Evolutionary conservation across 2,329 filamentous ascomycete genomes (phyloP).

Genomic region (Calycina marina): DNA sequence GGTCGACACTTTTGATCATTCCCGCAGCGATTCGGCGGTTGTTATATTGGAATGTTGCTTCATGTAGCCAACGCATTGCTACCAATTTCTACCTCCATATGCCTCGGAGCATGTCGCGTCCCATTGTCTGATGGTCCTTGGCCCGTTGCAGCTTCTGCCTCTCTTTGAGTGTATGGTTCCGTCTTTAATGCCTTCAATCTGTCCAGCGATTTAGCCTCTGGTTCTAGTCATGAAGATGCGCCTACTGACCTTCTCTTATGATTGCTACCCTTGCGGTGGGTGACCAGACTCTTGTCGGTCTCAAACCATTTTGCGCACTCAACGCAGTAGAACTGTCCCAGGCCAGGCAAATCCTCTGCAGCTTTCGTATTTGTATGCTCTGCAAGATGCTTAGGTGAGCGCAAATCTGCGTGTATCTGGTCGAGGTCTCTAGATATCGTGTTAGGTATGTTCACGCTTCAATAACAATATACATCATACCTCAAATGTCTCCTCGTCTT

Average conservation of each 20-base stretch:
- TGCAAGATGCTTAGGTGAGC: constrained; percentile 63
- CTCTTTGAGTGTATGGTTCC: constrained; percentile 73
- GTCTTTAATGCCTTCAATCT: constrained; percentile 74
- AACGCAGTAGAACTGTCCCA: constrained; percentile 76
- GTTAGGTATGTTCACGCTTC: no score
- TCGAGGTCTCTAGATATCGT: constrained; percentile 71
- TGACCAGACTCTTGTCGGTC: constrained; percentile 57
- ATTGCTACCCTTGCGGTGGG: constrained; percentile 75
- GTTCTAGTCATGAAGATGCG: not conserved
- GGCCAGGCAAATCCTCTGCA: constrained; percentile 71
- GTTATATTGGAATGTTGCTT: not conserved
- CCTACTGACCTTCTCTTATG: constrained; percentile 67
- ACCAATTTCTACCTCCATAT: constrained; percentile 30
- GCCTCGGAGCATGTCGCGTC: constrained; percentile 23
- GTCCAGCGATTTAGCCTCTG: constrained; percentile 2
- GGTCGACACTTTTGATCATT: no score
- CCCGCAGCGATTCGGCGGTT: no score
- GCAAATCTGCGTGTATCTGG: constrained; percentile 74
- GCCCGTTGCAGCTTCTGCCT: constrained; percentile 69
- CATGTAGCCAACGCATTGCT: constrained; percentile 4
- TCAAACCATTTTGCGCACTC: constrained; percentile 98
- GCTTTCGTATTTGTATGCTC: constrained; percentile 68
- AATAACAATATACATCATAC: no score
- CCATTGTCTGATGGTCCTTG: constrained; percentile 59
- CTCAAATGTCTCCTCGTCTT: constrained; percentile 62